Evolutionary conservation across 1,139 yeast species (phyloP).

Genomic region (Tardiomyces depauwii): DNA sequence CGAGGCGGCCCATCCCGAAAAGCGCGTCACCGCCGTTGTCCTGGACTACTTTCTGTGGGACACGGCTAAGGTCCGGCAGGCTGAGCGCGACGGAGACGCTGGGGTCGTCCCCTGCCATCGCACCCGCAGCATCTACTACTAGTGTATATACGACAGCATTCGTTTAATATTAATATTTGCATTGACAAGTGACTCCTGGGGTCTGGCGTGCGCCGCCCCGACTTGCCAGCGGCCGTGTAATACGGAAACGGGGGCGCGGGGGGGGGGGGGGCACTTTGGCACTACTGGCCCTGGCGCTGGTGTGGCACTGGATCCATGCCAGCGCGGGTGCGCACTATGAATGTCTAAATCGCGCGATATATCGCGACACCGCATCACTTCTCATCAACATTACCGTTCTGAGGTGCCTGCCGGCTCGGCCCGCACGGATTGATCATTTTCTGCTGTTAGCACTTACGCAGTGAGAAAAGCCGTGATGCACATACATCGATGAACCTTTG

Average conservation of each 20-base stretch:
- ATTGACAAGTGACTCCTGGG: no score
- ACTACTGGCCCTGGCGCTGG: no score
- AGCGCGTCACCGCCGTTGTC: constrained; percentile 26
- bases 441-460: neutral
- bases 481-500: constrained; percentile 40
- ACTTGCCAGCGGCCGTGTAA: no score
- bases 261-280: no score
- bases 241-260: no score
- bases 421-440: neutral
- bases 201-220: no score
- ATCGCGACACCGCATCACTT: no score
- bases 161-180: neutral
- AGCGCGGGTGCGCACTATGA: no score
- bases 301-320: no score
- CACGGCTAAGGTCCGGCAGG: constrained; percentile 30
- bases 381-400: neutral
- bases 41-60: constrained; percentile 36
- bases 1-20: constrained; percentile 10
- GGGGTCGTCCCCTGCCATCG: constrained; percentile 27
- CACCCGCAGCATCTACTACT: constrained; percentile 29
- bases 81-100: constrained; percentile 10
- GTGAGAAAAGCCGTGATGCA: neutral
- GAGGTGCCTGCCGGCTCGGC: neutral
- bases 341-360: no score
- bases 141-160: no score